A percentile compares a stretch with the other conserved stretches of the same genome.
phyloP scores from a whole-genome alignment of 768 basidiomycete genomes.

The Strobilomyces echinocephalus region DNA sequence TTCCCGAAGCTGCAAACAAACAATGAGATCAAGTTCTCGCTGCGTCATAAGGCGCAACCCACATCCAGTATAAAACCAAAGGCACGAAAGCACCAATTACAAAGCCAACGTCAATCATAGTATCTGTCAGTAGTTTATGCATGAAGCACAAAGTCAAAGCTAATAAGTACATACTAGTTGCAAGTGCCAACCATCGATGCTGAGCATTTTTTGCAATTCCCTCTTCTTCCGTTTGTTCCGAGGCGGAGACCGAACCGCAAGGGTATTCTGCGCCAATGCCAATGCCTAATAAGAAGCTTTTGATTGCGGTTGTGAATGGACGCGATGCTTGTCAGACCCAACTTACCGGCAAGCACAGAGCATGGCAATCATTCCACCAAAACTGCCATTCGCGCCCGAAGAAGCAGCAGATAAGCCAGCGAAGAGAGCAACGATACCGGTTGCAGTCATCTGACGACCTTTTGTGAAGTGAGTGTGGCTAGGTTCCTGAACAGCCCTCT shows the following conservation, averaged over 20 bases:
- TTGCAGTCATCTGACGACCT: slow-evolving; percentile 62
- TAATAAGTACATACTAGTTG: slow-evolving; percentile 62
- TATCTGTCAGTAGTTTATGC: slow-evolving; percentile 39
- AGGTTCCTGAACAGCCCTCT: slow-evolving; percentile 6
- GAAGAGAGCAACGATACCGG: slow-evolving; percentile 81
- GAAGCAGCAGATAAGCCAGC: slow-evolving; percentile 80
- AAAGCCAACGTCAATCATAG: slow-evolving; percentile 85
- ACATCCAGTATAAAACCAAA: slow-evolving; percentile 88
- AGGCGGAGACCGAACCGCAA: slow-evolving; percentile 82
- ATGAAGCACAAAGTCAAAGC: background rate
- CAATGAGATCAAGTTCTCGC: background rate
- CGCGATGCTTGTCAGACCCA: background rate
- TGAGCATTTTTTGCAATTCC: slow-evolving; percentile 75
- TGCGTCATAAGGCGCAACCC: slow-evolving; percentile 21
- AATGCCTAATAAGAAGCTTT: slow-evolving; percentile 81
- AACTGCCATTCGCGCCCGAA: slow-evolving; percentile 66
- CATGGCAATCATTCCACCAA: slow-evolving; percentile 72
- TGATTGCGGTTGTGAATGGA: background rate
- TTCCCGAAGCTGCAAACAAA: slow-evolving; percentile 54
- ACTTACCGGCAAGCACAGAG: slow-evolving; percentile 70
- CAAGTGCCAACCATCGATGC: slow-evolving; percentile 81
- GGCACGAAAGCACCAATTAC: slow-evolving; percentile 78
- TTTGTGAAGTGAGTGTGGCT: slow-evolving; percentile 9
- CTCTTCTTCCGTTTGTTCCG: slow-evolving; percentile 85
- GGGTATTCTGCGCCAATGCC: slow-evolving; percentile 90